Percentiles rank a stretch among this genome's conserved stretches.
Evolutionary conservation across 306 rosid species (phyloP).

Genomic region (Vigna mungo): DNA sequence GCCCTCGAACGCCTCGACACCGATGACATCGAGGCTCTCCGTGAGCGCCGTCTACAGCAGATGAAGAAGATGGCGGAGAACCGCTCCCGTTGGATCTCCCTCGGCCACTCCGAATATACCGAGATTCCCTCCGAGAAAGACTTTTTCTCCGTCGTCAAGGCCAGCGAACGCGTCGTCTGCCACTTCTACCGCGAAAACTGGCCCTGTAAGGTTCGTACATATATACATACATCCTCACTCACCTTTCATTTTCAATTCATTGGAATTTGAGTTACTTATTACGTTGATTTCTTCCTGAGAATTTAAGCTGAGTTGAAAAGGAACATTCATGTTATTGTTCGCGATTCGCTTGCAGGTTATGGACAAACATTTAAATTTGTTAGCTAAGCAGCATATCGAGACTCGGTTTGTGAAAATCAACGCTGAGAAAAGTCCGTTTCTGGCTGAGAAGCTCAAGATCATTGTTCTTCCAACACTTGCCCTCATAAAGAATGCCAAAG

Average conservation of each 20-base stretch:
- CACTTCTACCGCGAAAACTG: slow-evolving; percentile 97
- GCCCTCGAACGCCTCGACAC: slow-evolving; percentile 84
- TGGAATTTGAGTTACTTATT: neutral
- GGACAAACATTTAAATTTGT: slow-evolving; percentile 83
- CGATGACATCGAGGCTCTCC: slow-evolving; percentile 82
- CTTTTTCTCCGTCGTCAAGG: slow-evolving; percentile 89
- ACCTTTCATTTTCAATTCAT: neutral
- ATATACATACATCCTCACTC: neutral
- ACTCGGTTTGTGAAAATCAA: slow-evolving; percentile 83
- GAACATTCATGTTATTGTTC: slow-evolving; percentile 31
- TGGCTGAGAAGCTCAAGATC: slow-evolving; percentile 91
- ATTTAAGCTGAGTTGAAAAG: slow-evolving; percentile 40
- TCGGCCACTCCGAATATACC: slow-evolving; percentile 84
- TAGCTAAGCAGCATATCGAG: slow-evolving; percentile 92
- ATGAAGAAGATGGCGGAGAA: slow-evolving; percentile 99
- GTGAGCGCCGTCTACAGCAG: slow-evolving; percentile 92
- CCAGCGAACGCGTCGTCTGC: slow-evolving; percentile 99
- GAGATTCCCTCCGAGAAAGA: slow-evolving; percentile 89
- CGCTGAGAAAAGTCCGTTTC: slow-evolving; percentile 96
- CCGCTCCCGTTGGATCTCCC: slow-evolving; percentile 92
- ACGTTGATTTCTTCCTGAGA: neutral
- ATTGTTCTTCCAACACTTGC: slow-evolving; percentile 93
- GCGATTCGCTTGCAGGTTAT: slow-evolving; percentile 68
- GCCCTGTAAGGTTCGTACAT: slow-evolving; percentile 85
- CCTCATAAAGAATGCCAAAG: slow-evolving; percentile 92